Conservation (phyloP, 805 yeast genomes). For the Cyberlindnera americana region DNA sequence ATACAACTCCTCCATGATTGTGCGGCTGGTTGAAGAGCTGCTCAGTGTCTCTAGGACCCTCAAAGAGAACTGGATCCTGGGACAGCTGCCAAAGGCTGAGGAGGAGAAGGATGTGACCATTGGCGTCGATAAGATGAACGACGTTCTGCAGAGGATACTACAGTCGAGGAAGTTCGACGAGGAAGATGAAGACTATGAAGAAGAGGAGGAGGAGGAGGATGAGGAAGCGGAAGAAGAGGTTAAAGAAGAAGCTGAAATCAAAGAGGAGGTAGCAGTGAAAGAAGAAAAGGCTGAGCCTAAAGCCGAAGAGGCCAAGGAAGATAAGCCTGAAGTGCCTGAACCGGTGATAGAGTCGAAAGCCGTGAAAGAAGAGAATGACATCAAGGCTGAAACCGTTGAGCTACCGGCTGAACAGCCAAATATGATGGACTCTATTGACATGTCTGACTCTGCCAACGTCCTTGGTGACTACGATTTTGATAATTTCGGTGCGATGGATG, state of each 20-base stretch:
- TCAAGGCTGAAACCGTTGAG: neutral
- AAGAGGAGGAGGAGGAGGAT: slow-evolving; percentile 8
- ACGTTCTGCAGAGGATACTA: slow-evolving; percentile 10
- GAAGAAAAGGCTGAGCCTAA: neutral
- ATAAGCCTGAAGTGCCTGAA: neutral
- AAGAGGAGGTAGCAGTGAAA: neutral
- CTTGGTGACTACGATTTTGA: slow-evolving; percentile 20
- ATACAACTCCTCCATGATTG: slow-evolving; percentile 46
- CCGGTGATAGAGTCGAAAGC: too few species aligned
- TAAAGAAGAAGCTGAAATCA: neutral
- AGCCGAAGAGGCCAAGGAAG: neutral
- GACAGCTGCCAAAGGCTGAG: slow-evolving; percentile 40
- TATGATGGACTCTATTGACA: slow-evolving; percentile 7
- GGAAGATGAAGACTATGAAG: slow-evolving; percentile 8
- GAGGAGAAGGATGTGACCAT: slow-evolving; percentile 9
- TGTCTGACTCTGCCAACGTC: slow-evolving; percentile 10
- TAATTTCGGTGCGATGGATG: slow-evolving; percentile 18
- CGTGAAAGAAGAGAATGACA: neutral
- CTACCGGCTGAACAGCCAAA: neutral
- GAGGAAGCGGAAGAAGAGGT: slow-evolving; percentile 12
- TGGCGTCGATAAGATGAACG: slow-evolving; percentile 10
- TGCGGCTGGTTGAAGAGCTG: slow-evolving; percentile 51
- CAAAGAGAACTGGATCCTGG: slow-evolving; percentile 56
- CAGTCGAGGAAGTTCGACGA: slow-evolving; percentile 10
- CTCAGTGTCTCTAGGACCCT: slow-evolving; percentile 44